phyloP scores from a whole-genome alignment of 805 yeast species.

The Cyberlindnera sargentensis region DNA sequence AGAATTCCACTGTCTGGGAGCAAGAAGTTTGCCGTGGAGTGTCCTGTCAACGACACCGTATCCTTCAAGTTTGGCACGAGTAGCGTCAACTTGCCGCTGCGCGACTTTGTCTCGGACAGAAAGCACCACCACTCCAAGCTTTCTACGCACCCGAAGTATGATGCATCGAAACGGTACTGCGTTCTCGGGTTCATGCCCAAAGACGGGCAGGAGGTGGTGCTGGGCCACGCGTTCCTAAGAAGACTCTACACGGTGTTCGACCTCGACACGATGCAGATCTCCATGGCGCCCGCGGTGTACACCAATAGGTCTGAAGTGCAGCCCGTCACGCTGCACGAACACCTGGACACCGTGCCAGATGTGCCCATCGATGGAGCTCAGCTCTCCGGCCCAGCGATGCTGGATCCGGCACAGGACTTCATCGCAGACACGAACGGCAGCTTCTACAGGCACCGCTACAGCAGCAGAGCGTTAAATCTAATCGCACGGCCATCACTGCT shows the following conservation, averaged over 20 bases:
- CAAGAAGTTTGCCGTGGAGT: neutral
- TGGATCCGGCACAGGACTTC: slow-evolving; percentile 13
- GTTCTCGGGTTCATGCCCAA: slow-evolving; percentile 10
- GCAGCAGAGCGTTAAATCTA: neutral
- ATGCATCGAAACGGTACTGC: slow-evolving; percentile 7
- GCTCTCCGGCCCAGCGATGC: slow-evolving; percentile 3
- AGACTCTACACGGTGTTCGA: slow-evolving; percentile 20
- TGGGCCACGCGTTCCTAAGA: slow-evolving; percentile 19
- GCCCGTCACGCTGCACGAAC: slow-evolving; percentile 3
- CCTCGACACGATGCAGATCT: slow-evolving; percentile 17
- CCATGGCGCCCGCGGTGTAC: slow-evolving; percentile 18
- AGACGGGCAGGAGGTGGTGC: slow-evolving; percentile 3
- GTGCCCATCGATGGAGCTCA: slow-evolving; percentile 3
- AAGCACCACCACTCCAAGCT: neutral
- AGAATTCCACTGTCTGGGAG: neutral
- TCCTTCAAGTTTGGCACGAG: slow-evolving; percentile 9
- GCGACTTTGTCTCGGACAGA: slow-evolving; percentile 2
- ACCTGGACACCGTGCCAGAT: slow-evolving; percentile 5
- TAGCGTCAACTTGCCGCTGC: slow-evolving; percentile 1
- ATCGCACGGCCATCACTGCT: neutral
- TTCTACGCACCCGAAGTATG: neutral
- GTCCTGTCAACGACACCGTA: neutral
- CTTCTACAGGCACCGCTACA: neutral
- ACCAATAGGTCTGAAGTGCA: slow-evolving; percentile 3
- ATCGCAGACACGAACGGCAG: slow-evolving; percentile 7